Evolutionary conservation across 2,329 filamentous ascomycete genomes (phyloP), one percentile per base, ranked within the genome.

Genomic region (Pestalotiopsis sp.): DNA sequence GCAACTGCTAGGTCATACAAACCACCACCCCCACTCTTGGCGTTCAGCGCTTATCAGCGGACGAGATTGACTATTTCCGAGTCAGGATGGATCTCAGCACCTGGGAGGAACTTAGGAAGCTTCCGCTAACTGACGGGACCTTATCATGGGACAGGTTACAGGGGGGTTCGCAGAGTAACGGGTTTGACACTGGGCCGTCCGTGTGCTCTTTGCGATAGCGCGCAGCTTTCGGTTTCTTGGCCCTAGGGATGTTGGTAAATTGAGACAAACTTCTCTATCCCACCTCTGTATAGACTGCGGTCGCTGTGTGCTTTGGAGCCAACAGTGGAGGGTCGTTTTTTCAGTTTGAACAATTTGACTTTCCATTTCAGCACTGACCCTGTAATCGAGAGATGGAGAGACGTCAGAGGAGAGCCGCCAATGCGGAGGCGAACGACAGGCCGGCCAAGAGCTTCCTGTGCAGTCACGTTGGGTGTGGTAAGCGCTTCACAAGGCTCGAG

Each of bases 401-500:
- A 70, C 56, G 68, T 39, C 71, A 71, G 66, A 67, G 69, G 52
- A 70, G 63, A 61, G n/a, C 56, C 27, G 41, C 64, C 31, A 57
- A n/a, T 14, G 52, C n/a, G 67, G 69, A 70, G 61, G 67, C 57
- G 38, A 72, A 66, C 27, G 58, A 41, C 27, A 65, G 68, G 27
- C 64, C 56, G 58, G 52, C 66, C 13, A 64, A 69, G 56, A 39
- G 60, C 7, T 75, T 75, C 59, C 58, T 68, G 17, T 88, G 87
- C 71, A 77, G 77, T 52, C 81, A 82, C 72, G 77, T 81, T 7
- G 82, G 80, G 38, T 89, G 87, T 71, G 79, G 76, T 61, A 87
- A 87, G 74, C 80, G 81, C 17, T 90, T 89, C 74, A 87, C 86
- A 27, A 81, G 88, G 7, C 82, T 85, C 12, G 88, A 90, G 74